A percentile compares a stretch with the other conserved stretches of the same genome.
phyloP scores from a whole-genome alignment of 441 rosid genomes.

The Pelargonium myrrhifolium region DNA sequence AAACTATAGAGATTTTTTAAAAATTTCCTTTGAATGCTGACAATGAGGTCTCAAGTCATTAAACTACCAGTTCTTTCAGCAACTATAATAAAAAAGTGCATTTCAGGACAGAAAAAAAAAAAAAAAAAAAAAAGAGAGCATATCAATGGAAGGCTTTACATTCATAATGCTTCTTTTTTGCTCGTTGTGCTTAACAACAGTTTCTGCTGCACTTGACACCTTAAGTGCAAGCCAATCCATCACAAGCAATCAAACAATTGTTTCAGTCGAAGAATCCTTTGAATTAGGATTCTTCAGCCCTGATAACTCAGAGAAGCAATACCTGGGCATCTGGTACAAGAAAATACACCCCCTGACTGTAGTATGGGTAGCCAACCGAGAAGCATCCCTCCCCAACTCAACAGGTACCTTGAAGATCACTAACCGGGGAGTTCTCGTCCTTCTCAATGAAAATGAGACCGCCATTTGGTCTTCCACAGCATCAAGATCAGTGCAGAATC shows the following conservation, averaged over 20 bases:
- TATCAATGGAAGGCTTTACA: background rate
- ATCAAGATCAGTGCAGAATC: background rate
- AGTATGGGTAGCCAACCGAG: constrained; percentile 2
- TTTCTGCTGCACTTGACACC: background rate
- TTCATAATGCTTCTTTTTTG: background rate
- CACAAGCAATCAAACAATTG: background rate
- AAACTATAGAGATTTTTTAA: too few relatives aligned
- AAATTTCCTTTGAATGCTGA: background rate
- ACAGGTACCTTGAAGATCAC: background rate
- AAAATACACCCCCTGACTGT: background rate
- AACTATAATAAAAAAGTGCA: background rate
- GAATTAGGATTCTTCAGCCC: background rate
- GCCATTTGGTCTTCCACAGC: background rate
- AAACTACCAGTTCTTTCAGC: background rate
- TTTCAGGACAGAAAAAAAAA: background rate
- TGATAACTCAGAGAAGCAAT: background rate
- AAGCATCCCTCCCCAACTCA: background rate
- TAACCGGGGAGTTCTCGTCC: background rate
- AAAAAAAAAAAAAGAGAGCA: background rate
- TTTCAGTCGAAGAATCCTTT: background rate
- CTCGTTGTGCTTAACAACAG: background rate
- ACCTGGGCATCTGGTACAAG: constrained; percentile 1
- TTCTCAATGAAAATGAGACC: background rate
- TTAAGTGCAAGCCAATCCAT: background rate
- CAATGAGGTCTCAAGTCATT: background rate